These are phyloP conservation scores for Microthyrium microscopicum DNA, from an alignment of 2,329 filamentous ascomycete genomes.

Conservation along the genomic window DNA sequence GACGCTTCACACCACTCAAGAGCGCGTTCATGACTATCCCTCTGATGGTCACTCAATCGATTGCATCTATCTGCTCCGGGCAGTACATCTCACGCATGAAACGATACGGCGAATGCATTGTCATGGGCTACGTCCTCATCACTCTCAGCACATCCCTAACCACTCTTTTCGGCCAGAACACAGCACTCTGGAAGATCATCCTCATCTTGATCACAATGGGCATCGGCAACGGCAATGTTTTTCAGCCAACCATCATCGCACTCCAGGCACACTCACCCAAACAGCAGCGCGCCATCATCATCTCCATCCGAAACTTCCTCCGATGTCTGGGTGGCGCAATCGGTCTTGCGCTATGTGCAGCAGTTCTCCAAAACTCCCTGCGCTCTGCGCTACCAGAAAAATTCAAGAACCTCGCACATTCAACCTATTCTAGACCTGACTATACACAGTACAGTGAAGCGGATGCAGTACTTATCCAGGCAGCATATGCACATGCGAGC, in stretches of 20 bases:
- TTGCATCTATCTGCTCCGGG: constrained; percentile 31
- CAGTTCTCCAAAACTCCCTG: constrained; percentile 22
- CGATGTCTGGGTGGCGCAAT: constrained; percentile 41
- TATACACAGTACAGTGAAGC: constrained; percentile 1
- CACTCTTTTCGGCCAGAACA: constrained; percentile 30
- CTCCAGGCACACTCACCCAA: constrained; percentile 32
- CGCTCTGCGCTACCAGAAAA: constrained; percentile 12
- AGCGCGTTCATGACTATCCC: constrained; percentile 37
- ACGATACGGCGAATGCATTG: constrained; percentile 44
- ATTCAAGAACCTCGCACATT: constrained; percentile 20
- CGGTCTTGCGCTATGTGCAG: constrained; percentile 41
- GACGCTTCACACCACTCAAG: constrained; percentile 25
- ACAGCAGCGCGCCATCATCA: constrained; percentile 42
- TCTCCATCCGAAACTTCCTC: constrained; percentile 46
- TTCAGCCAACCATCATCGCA: constrained; percentile 26
- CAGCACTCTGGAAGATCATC: constrained; percentile 20
- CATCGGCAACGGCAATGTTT: constrained; percentile 35
- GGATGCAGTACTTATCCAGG: constrained; percentile 1
- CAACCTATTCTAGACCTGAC: constrained; percentile 5
- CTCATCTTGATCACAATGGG: constrained; percentile 36
- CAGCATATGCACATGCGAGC: constrained; percentile 6
- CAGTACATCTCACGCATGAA: constrained; percentile 40
- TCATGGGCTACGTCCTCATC: constrained; percentile 30
- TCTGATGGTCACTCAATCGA: constrained; percentile 32
- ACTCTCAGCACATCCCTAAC: constrained; percentile 37